These are phyloP conservation scores for Herpotrichia juniperi DNA, from an alignment of 2,329 filamentous ascomycete species.

Conservation along the genomic window DNA sequence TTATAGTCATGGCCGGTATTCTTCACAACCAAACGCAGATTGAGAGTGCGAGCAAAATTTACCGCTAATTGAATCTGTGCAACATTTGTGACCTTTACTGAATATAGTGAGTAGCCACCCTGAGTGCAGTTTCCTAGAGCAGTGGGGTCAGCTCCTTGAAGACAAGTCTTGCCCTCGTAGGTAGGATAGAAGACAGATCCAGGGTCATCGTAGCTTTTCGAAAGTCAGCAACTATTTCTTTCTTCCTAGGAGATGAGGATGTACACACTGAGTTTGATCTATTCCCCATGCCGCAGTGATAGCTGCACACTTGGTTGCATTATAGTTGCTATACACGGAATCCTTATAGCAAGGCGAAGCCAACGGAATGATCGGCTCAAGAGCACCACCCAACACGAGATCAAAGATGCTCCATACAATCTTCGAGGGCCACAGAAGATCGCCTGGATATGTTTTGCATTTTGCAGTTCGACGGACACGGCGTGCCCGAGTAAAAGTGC, in stretches of 20 bases:
- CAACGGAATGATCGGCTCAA: constrained; percentile 28
- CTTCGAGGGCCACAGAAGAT: constrained; percentile 20
- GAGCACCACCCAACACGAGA: constrained; percentile 17
- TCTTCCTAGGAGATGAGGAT: background rate
- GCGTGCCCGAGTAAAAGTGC: background rate
- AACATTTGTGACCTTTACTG: constrained; percentile 35
- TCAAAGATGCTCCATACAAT: constrained; percentile 24
- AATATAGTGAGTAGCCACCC: constrained; percentile 36
- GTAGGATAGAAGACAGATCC: constrained; percentile 33
- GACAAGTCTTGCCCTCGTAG: constrained; percentile 32
- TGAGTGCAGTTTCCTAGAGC: constrained; percentile 30
- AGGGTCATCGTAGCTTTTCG: constrained; percentile 10
- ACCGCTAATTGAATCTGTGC: constrained; percentile 41
- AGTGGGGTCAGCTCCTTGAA: constrained; percentile 15
- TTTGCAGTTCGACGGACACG: background rate
- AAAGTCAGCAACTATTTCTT: background rate
- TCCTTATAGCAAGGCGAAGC: constrained; percentile 28
- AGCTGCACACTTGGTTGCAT: constrained; percentile 19
- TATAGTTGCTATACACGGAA: constrained; percentile 19
- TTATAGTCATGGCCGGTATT: constrained; percentile 43
- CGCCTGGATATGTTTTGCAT: constrained; percentile 31
- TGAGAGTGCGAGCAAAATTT: constrained; percentile 36
- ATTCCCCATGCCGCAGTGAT: constrained; percentile 9
- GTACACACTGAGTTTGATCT: background rate
- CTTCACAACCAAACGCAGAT: constrained; percentile 40